These are phyloP conservation scores for Quercus engelmannii DNA, from an alignment of 306 rosid genomes.

Conservation along the genomic window DNA sequence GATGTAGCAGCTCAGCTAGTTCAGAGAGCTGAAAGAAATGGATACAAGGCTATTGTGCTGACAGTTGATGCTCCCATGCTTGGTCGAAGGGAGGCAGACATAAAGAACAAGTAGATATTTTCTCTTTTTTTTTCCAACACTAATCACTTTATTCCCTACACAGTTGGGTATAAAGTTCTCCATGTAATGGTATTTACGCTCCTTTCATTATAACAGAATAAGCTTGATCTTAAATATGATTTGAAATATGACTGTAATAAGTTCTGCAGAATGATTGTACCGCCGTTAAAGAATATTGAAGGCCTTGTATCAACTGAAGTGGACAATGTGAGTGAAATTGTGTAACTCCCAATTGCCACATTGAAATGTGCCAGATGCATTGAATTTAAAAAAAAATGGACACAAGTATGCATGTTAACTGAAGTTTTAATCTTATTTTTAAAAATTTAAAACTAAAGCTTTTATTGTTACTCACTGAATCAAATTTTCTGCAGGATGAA, in stretches of 20 bases:
- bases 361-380: neutral
- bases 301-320: conserved; percentile 41
- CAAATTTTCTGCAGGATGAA: conserved; percentile 33
- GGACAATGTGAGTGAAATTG: conserved; percentile 35
- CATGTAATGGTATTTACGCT: neutral
- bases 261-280: conserved; percentile 46
- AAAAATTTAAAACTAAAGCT: neutral
- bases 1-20: conserved; percentile 44
- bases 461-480: neutral
- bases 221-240: neutral
- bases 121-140: neutral
- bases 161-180: neutral
- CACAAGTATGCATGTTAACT: too few species aligned
- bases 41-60: conserved; percentile 57
- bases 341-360: neutral
- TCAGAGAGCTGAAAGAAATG: conserved; percentile 51
- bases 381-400: too few species aligned
- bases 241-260: conserved; percentile 6
- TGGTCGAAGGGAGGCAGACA: conserved; percentile 72
- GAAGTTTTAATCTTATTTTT: neutral
- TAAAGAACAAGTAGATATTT: conserved; percentile 41
- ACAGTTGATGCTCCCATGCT: conserved; percentile 53
- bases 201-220: neutral
- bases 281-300: conserved; percentile 46
- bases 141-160: neutral